Evolutionary conservation across 164 flowering plant species (phyloP).

Genomic region (Dillenia suffruticosa): DNA sequence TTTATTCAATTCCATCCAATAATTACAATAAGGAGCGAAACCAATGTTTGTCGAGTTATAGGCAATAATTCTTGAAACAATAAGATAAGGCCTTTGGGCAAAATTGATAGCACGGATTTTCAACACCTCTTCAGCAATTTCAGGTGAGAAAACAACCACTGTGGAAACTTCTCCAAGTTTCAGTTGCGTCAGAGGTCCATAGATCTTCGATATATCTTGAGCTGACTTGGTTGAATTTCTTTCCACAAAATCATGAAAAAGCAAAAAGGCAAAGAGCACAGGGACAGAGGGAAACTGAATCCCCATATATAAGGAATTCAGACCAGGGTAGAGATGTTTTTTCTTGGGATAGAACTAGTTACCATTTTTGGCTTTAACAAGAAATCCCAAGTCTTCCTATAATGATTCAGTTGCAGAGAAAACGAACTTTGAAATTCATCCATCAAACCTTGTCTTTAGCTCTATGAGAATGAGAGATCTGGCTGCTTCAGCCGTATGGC

Average conservation of each 20-base stretch:
- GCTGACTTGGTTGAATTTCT: background rate
- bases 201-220: slow-evolving; percentile 15
- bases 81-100: slow-evolving; percentile 9
- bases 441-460: too few species aligned
- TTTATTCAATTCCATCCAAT: background rate
- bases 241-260: background rate
- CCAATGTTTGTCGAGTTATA: slow-evolving; percentile 9
- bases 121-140: slow-evolving; percentile 18
- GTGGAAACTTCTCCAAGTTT: slow-evolving; percentile 20
- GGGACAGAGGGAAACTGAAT: too few species aligned
- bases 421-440: too few species aligned
- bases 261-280: too few species aligned
- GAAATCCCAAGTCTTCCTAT: too few species aligned
- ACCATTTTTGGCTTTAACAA: too few species aligned
- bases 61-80: slow-evolving; percentile 2
- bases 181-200: slow-evolving; percentile 24
- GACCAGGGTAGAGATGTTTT: too few species aligned
- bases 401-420: too few species aligned
- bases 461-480: too few species aligned
- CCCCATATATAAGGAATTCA: too few species aligned
- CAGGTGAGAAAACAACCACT: slow-evolving; percentile 21
- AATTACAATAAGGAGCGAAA: slow-evolving; percentile 19
- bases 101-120: slow-evolving; percentile 17
- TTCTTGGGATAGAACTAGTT: too few species aligned
- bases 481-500: too few species aligned